Percentiles rank a stretch among this genome's conserved stretches.
phyloP scores from a whole-genome alignment of 2,329 filamentous ascomycete genomes.

The Arthrobotrys sinensis region DNA sequence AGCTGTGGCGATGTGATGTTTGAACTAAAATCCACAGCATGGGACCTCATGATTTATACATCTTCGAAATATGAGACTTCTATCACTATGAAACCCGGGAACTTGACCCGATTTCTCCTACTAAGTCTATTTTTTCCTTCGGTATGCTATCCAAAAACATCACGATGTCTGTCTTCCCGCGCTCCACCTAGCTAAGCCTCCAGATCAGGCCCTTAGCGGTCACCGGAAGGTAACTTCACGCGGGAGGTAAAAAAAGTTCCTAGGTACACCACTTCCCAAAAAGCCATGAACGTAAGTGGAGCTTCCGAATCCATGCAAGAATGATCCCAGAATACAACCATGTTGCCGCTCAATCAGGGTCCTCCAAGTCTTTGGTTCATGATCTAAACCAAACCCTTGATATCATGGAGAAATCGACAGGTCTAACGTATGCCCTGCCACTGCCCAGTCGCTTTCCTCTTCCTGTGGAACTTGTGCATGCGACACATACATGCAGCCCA shows the following conservation, averaged over 20 bases:
- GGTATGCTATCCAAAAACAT: conserved; percentile 27
- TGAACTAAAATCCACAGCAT: conserved; percentile 8
- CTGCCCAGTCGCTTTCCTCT: conserved; percentile 13
- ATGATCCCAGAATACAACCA: conserved; percentile 45
- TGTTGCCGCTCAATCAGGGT: conserved; percentile 44
- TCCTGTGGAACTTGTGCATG: conserved; percentile 20
- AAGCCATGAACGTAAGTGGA: conserved; percentile 10
- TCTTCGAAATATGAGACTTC: conserved; percentile 19
- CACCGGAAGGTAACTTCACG: conserved; percentile 59
- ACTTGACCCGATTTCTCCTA: conserved; percentile 13
- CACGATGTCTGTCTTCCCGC: conserved; percentile 41
- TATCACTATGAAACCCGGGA: conserved; percentile 26
- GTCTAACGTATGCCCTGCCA: conserved; percentile 21
- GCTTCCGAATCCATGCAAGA: conserved; percentile 26
- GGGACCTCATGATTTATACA: conserved; percentile 48
- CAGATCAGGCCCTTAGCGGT: conserved; percentile 38
- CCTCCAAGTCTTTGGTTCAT: not conserved
- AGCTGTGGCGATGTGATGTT: conserved; percentile 33
- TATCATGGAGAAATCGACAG: conserved; percentile 25
- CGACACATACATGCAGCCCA: conserved; percentile 36
- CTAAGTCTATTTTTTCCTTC: conserved; percentile 30
- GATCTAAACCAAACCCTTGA: conserved; percentile 22
- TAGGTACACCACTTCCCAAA: conserved; percentile 17
- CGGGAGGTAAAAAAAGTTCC: conserved; percentile 39
- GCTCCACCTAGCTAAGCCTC: conserved; percentile 52